A percentile compares a stretch with the other conserved stretches of the same genome.
Evolutionary conservation across 352 stramenopile genomes (phyloP).

Genomic region (Phytophthora meadii): DNA sequence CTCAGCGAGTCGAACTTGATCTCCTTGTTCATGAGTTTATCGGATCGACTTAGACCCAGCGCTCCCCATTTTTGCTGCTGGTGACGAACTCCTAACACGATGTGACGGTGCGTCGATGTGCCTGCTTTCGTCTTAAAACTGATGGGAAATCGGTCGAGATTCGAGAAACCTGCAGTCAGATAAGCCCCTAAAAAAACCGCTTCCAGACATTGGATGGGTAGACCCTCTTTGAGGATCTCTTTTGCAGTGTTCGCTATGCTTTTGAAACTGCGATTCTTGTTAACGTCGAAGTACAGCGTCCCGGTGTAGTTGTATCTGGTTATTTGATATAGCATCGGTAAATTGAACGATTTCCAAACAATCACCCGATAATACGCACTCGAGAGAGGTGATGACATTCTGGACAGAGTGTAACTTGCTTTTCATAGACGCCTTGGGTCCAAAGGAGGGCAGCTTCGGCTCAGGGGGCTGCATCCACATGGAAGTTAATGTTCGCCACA

Average conservation of each 20-base stretch:
- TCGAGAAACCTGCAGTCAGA: conserved; percentile 68
- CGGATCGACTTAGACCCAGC: conserved; percentile 82
- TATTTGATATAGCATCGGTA: conserved; percentile 1
- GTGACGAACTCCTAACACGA: conserved; percentile 77
- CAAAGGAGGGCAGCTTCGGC: conserved; percentile 67
- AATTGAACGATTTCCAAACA: neutral
- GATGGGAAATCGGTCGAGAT: conserved; percentile 84
- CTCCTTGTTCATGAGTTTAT: conserved; percentile 89
- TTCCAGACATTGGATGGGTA: conserved; percentile 91
- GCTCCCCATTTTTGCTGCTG: conserved; percentile 85
- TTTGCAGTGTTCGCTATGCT: conserved; percentile 87
- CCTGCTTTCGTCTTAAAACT: conserved; percentile 87
- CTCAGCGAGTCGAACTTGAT: conserved; percentile 82
- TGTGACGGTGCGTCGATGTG: conserved; percentile 74
- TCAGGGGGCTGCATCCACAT: conserved; percentile 47
- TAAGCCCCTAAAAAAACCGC: conserved; percentile 87
- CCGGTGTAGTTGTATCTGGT: conserved; percentile 89
- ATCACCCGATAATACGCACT: conserved; percentile 42
- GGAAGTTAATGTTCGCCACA: neutral
- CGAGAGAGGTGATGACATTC: conserved; percentile 69
- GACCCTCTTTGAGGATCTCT: conserved; percentile 82
- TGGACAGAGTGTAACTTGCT: conserved; percentile 65
- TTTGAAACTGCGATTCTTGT: conserved; percentile 91
- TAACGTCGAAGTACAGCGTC: conserved; percentile 85
- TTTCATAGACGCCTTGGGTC: conserved; percentile 65